Evolutionary conservation across 2,329 filamentous ascomycete species (phyloP), one percentile per base, ranked within the genome.

Genomic region (Hypoxylon sp.): DNA sequence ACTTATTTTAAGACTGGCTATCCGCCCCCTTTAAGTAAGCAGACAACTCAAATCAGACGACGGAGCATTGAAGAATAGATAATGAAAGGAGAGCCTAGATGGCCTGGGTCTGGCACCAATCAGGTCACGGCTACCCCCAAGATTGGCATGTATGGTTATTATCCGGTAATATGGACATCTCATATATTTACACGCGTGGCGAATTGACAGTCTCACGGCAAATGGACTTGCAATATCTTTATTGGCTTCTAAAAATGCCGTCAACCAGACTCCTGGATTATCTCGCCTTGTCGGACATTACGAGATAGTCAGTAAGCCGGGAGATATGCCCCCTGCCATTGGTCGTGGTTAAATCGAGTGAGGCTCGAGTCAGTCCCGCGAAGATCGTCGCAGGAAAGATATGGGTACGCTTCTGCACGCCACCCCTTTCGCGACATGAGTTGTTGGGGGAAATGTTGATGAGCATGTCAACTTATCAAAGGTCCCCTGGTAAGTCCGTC

Each of bases 201-300:
- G 23, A 41, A 40, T 48, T 48, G 46, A 48, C 46, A 59, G 56
- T 9, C 11, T 55, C 41, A 55, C 55, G 58, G 54, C 54, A 58
- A 45, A 54, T 62, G 31, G 29, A 37, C 31, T 23, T 11, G 17
- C 41, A 18, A 48, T 29, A 9, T 46, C n/a, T 46, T 53, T n/a
- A 57, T 59, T 56, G 57, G 52, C 38, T 33, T 52, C 31, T n/a
- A 35, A 38, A 57, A 48, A 24, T 57, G 57, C 57, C 49, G 52
- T n/a, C 43, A 49, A 27, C 56, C 45, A 51, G 33, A 26, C 43
- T 43, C 40, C 26, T 48, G 43, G 48, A n/a, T 21, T 48, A 43
- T 15, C 18, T 56, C 31, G 15, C 24, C 48, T 58, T 21, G 47
- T 49, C 41, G 24, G 17, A 42, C 47, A 55, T 55, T 59, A 48